A percentile compares a stretch with the other conserved stretches of the same genome.
Conservation (phyloP, 225 moss, liverwort and hornwort species). For the Marchantia polymorpha region DNA sequence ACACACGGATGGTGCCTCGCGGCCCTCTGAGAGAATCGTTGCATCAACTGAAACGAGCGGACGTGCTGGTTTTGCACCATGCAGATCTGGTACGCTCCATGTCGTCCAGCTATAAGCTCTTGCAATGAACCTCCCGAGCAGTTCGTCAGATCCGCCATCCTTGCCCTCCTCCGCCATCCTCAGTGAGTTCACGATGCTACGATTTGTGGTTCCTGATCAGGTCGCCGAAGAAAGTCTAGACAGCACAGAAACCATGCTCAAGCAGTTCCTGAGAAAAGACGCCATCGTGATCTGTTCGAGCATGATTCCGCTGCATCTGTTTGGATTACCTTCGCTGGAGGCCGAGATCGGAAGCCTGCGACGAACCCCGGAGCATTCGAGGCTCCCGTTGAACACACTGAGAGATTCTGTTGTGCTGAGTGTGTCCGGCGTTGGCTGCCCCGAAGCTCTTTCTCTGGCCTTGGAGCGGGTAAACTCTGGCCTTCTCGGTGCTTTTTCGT, state of each 20-base stretch:
- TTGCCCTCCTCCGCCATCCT: not conserved
- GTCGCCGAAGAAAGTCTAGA: slow-evolving; percentile 49
- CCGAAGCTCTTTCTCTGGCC: slow-evolving; percentile 65
- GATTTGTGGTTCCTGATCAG: slow-evolving; percentile 36
- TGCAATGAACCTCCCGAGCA: not conserved
- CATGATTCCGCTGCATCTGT: slow-evolving; percentile 68
- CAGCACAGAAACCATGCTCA: slow-evolving; percentile 33
- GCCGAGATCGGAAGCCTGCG: slow-evolving; percentile 1
- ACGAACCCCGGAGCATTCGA: slow-evolving; percentile 4
- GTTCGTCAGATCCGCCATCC: not conserved
- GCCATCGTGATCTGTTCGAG: slow-evolving; percentile 54
- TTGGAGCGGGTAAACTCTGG: slow-evolving; percentile 64
- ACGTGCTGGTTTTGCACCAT: slow-evolving; percentile 85
- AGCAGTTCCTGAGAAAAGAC: slow-evolving; percentile 41
- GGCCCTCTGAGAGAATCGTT: slow-evolving; percentile 85
- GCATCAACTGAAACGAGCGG: slow-evolving; percentile 61
- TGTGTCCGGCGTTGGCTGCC: slow-evolving; percentile 87
- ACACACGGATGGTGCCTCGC: slow-evolving; percentile 61
- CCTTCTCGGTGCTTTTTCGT: not conserved
- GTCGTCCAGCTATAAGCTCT: not conserved
- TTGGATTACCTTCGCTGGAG: slow-evolving; percentile 34
- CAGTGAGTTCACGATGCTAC: not conserved
- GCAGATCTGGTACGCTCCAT: slow-evolving; percentile 60
- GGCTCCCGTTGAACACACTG: slow-evolving; percentile 44
- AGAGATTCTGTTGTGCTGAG: slow-evolving; percentile 65